A percentile compares a stretch with the other conserved stretches of the same genome.
These are phyloP conservation scores for Suillus tomentosus DNA, from an alignment of 768 basidiomycete genomes.

Conservation along the genomic window DNA sequence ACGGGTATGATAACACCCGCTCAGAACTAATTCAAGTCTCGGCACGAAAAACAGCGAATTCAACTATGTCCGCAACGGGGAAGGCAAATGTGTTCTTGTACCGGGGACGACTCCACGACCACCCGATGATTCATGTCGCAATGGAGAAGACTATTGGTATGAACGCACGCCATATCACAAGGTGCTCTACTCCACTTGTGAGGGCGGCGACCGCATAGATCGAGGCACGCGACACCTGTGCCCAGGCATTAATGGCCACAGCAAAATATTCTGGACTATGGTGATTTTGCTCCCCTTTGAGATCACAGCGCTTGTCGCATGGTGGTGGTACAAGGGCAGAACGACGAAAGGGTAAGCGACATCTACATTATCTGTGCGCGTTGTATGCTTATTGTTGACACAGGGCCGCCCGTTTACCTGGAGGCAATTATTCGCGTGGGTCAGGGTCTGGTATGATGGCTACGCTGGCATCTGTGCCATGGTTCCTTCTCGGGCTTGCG, in stretches of 20 bases:
- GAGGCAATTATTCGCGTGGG: constrained; percentile 36
- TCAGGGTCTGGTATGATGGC: constrained; percentile 54
- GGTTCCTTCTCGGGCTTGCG: constrained; percentile 80
- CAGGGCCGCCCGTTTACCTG: constrained; percentile 80
- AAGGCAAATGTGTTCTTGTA: constrained; percentile 77
- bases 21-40: neutral
- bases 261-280: constrained; percentile 83
- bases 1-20: neutral
- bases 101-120: constrained; percentile 65
- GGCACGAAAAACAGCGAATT: constrained; percentile 74
- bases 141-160: constrained; percentile 83
- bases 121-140: constrained; percentile 61
- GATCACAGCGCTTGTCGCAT: constrained; percentile 73
- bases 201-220: constrained; percentile 78
- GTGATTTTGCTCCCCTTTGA: constrained; percentile 75
- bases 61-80: constrained; percentile 73
- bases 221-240: constrained; percentile 74
- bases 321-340: constrained; percentile 82
- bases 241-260: constrained; percentile 75
- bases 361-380: too few relatives aligned
- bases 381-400: too few relatives aligned
- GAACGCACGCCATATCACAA: constrained; percentile 90
- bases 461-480: constrained; percentile 86
- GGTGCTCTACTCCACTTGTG: constrained; percentile 87
- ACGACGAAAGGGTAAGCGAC: constrained; percentile 67